Conservation (phyloP, 257 asterid genomes). For the Salvia rosmarinus region DNA sequence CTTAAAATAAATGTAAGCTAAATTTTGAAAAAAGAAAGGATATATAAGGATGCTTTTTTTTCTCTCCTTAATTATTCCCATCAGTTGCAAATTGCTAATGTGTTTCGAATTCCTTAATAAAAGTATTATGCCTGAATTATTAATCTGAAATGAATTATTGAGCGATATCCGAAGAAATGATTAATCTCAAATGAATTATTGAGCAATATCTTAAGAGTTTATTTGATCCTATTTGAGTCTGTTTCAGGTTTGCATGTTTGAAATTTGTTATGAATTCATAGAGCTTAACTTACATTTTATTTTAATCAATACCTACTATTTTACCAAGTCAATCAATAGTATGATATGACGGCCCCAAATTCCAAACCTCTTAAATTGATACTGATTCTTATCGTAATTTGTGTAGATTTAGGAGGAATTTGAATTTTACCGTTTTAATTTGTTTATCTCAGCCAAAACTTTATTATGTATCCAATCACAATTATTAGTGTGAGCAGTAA, state of each 20-base stretch:
- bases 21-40: background rate
- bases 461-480: slow-evolving; percentile 14
- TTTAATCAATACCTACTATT: background rate
- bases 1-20: background rate
- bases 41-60: no score
- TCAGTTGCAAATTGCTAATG: no score
- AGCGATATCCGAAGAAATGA: background rate
- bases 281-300: background rate
- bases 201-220: background rate
- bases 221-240: background rate
- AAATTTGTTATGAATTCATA: background rate
- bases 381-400: background rate
- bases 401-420: slow-evolving; percentile 13
- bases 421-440: background rate
- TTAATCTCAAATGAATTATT: background rate
- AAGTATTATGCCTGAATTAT: background rate
- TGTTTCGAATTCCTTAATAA: no score
- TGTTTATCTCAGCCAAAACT: slow-evolving; percentile 17
- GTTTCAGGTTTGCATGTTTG: background rate
- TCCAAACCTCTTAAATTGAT: background rate
- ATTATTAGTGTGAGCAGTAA: slow-evolving; percentile 37
- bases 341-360: slow-evolving; percentile 10
- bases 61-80: no score
- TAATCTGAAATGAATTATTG: background rate
- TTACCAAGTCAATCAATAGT: background rate